Conservation (phyloP, 257 asterid species). For the Nicotiana paniculata region DNA sequence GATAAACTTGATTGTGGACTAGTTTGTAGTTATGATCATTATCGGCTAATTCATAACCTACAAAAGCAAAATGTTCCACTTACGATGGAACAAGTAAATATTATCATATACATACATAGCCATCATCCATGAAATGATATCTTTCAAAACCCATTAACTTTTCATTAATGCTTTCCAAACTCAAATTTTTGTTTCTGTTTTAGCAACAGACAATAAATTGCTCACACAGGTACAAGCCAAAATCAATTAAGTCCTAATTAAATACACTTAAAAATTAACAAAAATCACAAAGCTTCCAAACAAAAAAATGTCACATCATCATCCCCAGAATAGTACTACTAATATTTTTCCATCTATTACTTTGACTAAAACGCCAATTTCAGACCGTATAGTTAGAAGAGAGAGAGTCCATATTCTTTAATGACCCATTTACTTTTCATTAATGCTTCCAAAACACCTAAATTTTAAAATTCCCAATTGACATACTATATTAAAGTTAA, state of each 20-base stretch:
- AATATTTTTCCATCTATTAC: background rate
- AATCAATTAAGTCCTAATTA: background rate
- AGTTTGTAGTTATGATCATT: background rate
- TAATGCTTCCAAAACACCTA: constrained; percentile 1
- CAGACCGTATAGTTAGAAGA: background rate
- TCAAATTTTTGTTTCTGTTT: background rate
- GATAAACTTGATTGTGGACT: background rate
- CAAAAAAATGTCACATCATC: background rate
- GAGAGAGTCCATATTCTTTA: background rate
- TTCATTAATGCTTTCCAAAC: background rate
- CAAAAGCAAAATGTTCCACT: background rate
- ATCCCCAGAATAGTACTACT: background rate
- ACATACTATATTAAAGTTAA: background rate
- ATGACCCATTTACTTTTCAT: background rate
- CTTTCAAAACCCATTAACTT: background rate
- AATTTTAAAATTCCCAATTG: background rate
- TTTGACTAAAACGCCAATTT: background rate
- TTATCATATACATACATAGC: background rate
- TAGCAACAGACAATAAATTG: background rate
- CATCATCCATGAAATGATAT: background rate
- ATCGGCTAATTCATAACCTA: background rate
- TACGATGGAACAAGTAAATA: background rate
- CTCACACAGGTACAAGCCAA: background rate
- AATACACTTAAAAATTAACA: background rate
- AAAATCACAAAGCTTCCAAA: background rate